phyloP scores from a whole-genome alignment of 139 green algal species.

The Coelastrella sp. region DNA sequence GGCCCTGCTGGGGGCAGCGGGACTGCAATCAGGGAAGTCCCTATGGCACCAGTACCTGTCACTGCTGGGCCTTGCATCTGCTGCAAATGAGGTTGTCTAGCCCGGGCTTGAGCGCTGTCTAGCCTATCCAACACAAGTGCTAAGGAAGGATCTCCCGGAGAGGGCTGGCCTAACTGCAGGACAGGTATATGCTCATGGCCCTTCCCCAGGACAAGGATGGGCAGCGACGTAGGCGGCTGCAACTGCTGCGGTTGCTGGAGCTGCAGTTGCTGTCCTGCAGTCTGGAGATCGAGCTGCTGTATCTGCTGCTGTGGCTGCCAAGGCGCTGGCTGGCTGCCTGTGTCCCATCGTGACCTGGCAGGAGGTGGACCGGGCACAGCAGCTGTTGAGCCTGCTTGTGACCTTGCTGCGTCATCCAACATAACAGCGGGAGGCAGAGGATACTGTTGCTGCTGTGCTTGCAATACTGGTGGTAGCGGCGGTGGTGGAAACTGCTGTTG shows the following conservation, averaged over 20 bases:
- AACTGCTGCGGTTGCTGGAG: slow-evolving; percentile 20
- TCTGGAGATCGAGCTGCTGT: background rate
- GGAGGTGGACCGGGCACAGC: background rate
- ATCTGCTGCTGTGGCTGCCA: background rate
- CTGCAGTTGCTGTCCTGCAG: background rate
- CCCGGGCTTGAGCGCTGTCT: background rate
- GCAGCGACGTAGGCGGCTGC: background rate
- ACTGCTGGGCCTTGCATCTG: background rate
- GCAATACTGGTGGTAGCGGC: no score
- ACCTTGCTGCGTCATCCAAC: background rate
- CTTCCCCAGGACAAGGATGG: background rate
- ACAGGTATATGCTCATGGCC: slow-evolving; percentile 30
- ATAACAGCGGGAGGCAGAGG: background rate
- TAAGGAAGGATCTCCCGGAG: background rate
- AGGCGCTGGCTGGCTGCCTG: background rate
- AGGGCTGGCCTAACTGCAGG: slow-evolving; percentile 11
- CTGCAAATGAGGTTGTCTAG: background rate
- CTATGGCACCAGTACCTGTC: background rate
- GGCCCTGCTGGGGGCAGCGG: background rate
- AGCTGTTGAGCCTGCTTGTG: background rate
- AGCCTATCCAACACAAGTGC: slow-evolving; percentile 20
- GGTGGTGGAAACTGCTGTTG: slow-evolving; percentile 8
- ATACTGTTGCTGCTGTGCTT: background rate
- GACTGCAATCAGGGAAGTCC: no score
- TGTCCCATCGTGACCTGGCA: background rate